These are phyloP conservation scores for Gyromitra esculenta DNA, from an alignment of 2,329 filamentous ascomycete genomes.

Conservation along the genomic window DNA sequence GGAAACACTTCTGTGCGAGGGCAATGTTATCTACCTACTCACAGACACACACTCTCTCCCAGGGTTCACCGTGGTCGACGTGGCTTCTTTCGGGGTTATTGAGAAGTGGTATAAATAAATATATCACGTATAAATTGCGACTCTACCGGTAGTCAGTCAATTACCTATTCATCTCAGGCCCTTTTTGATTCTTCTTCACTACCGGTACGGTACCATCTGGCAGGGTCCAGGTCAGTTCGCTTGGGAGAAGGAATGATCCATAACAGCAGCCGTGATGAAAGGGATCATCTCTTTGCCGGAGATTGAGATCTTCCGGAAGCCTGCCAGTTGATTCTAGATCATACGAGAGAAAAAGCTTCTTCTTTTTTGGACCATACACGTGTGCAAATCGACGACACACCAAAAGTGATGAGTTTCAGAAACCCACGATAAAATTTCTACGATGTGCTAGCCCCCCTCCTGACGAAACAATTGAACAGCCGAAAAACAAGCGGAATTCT, in stretches of 20 bases:
- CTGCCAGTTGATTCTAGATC: constrained; percentile 28
- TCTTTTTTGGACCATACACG: not conserved
- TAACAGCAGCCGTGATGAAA: constrained; percentile 20
- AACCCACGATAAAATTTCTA: constrained; percentile 6
- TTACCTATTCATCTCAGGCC: constrained; percentile 13
- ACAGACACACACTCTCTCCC: not conserved
- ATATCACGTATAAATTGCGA: constrained; percentile 33
- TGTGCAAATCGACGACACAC: not conserved
- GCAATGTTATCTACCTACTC: constrained; percentile 11
- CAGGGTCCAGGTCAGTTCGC: constrained; percentile 18
- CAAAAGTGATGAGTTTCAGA: not conserved
- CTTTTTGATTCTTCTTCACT: constrained; percentile 1
- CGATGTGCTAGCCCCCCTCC: not conserved
- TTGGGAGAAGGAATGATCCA: constrained; percentile 5
- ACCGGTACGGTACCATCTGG: constrained; percentile 1
- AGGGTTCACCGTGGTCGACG: constrained; percentile 28
- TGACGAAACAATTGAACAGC: constrained; percentile 7
- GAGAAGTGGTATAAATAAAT: constrained; percentile 20
- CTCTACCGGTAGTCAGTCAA: constrained; percentile 10
- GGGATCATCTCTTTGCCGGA: constrained; percentile 8
- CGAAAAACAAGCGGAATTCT: constrained; percentile 6
- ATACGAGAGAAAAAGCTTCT: constrained; percentile 33
- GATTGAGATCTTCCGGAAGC: constrained; percentile 29
- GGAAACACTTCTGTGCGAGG: constrained; percentile 15
- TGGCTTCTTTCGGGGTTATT: constrained; percentile 4